Percentiles rank a stretch among this genome's conserved stretches.
These are phyloP conservation scores for Omphalea diandra DNA, from an alignment of 441 rosid species.

Conservation along the genomic window DNA sequence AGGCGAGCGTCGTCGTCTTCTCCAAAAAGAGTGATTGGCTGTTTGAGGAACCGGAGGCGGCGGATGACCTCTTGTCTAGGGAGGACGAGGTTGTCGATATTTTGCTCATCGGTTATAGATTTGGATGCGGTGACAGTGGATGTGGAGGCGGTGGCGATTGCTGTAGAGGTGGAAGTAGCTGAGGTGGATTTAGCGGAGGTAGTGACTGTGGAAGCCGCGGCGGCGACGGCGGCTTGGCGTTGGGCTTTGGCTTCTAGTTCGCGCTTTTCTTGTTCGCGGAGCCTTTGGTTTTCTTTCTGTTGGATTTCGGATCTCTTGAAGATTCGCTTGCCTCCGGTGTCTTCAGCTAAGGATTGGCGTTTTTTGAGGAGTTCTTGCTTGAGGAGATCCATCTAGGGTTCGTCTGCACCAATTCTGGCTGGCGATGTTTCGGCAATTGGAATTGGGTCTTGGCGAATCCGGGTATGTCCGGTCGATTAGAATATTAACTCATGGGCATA, in stretches of 20 bases:
- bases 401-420: background rate
- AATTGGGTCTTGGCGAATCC: background rate
- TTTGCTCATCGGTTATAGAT: constrained; percentile 63
- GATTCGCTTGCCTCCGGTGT: constrained; percentile 65
- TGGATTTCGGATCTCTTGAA: constrained; percentile 81
- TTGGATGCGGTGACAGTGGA: constrained; percentile 48
- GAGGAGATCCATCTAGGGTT: constrained; percentile 67
- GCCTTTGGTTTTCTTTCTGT: constrained; percentile 72
- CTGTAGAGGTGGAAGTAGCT: constrained; percentile 20
- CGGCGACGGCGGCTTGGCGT: constrained; percentile 37
- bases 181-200: constrained; percentile 28
- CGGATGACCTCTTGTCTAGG: constrained; percentile 79
- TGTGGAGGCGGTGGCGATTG: constrained; percentile 35
- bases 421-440: too few species aligned
- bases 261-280: constrained; percentile 70
- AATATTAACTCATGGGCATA: too few species aligned
- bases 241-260: constrained; percentile 67
- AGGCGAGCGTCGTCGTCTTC: constrained; percentile 79
- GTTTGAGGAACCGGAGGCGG: constrained; percentile 73
- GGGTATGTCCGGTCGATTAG: too few species aligned
- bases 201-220: too few species aligned
- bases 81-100: constrained; percentile 64
- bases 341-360: constrained; percentile 54
- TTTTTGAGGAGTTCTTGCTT: constrained; percentile 65
- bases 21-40: constrained; percentile 81